These are phyloP conservation scores for Penicillium sp. DNA, from an alignment of 2,329 filamentous ascomycete genomes.

Conservation along the genomic window DNA sequence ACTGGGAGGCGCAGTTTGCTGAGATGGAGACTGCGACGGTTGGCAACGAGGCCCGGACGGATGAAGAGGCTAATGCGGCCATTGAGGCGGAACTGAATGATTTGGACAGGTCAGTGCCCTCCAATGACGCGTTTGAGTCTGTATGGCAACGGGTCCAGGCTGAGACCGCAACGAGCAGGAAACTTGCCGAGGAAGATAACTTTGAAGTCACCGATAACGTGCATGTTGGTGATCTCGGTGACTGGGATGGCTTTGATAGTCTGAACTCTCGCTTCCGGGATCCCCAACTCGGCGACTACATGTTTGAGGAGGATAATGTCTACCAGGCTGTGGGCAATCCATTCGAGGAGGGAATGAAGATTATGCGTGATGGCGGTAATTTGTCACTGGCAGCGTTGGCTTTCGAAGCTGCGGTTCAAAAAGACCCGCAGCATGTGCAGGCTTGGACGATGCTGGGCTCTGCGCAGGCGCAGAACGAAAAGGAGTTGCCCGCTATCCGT, in stretches of 20 bases:
- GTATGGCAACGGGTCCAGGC: slow-evolving; percentile 55
- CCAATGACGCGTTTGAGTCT: slow-evolving; percentile 79
- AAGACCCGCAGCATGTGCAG: slow-evolving; percentile 80
- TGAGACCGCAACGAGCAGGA: slow-evolving; percentile 46
- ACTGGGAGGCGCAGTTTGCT: slow-evolving; percentile 96
- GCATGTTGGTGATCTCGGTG: slow-evolving; percentile 70
- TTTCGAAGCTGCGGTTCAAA: slow-evolving; percentile 93
- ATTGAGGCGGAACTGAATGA: slow-evolving; percentile 85
- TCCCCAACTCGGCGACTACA: slow-evolving; percentile 80
- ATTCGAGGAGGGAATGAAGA: slow-evolving; percentile 88
- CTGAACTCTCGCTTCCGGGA: slow-evolving; percentile 69
- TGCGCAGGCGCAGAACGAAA: slow-evolving; percentile 96
- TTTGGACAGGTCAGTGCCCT: slow-evolving; percentile 74
- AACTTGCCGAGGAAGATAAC: slow-evolving; percentile 64
- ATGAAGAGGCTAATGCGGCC: slow-evolving; percentile 65
- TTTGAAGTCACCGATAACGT: slow-evolving; percentile 47
- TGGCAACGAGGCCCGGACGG: slow-evolving; percentile 51
- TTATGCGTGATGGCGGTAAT: slow-evolving; percentile 91
- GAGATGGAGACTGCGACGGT: slow-evolving; percentile 66
- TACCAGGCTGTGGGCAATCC: slow-evolving; percentile 79
- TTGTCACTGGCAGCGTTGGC: slow-evolving; percentile 88
- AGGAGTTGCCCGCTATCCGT: slow-evolving; percentile 92
- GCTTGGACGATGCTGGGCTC: slow-evolving; percentile 92
- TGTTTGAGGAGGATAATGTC: slow-evolving; percentile 92
- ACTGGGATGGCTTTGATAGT: slow-evolving; percentile 75